Evolutionary conservation across 2,329 filamentous ascomycete species (phyloP), one percentile per base, ranked within the genome.

Genomic region (Cyphellophora europaea): DNA sequence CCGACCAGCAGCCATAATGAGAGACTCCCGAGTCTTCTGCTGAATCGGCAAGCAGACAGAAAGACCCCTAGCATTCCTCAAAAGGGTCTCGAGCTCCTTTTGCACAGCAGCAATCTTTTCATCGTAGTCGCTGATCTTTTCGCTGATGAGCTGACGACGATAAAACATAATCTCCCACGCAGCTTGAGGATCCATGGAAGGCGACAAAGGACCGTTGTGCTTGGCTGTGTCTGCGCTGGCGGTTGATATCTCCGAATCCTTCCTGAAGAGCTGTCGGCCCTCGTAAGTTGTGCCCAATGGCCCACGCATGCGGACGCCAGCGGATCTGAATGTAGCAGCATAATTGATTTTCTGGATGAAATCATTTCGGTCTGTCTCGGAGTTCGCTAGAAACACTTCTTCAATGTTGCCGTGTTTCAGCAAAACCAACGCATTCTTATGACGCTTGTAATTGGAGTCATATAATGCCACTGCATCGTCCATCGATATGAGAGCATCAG

Each of bases 331-430:
- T 1, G 91, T 85, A 6, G 91, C 88, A 19, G 89, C 89, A 54
- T 96, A 96, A 56, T 98, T 98, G 41, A 98, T 72, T 52, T 94
- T 91, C 5, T 83, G 84, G 17, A 98, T 67, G 91, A 91, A 98
- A 54, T 98, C 91, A 51, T 95, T 93, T 71, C 93, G 79, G 50
- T 98, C 91, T 1, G 76, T 68, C 50, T 98, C 91, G 35, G 77
- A 86, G 49, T 95, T 88, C 4, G 91, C 89, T 12, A 96, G 66
- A 23, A 98, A 80, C 1, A 89, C 79, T 54, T 98, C 91, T 52
- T 98, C 89, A 25, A 88, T 67, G 1, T 86, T 83, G 33, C 83
- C 82, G 45, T 91, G 84, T 18, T 86, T 77, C 40, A 94, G 83
- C 50, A 95, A 89, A 11, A 88, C 72, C 52, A 98, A 95, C 0